These are phyloP conservation scores for Penicillium lagena DNA, from an alignment of 495 filamentous ascomycete species.

Conservation along the genomic window DNA sequence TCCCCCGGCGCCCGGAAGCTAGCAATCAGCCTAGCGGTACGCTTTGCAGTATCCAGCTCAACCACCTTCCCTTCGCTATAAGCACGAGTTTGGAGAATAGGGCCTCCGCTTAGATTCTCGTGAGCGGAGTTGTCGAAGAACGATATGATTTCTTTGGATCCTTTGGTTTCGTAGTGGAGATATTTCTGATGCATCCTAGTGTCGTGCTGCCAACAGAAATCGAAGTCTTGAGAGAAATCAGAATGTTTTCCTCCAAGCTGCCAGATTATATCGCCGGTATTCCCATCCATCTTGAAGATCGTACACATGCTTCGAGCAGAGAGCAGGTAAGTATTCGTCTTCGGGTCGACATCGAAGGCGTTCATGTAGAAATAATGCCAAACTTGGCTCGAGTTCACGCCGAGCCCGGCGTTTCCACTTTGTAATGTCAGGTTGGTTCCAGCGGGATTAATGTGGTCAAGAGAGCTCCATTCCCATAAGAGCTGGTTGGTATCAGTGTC, in stretches of 20 bases:
- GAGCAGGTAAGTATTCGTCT: conserved; percentile 42
- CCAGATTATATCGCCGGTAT: conserved; percentile 46
- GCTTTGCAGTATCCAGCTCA: conserved; percentile 30
- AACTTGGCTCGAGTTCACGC: conserved; percentile 18
- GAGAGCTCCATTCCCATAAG: conserved; percentile 24
- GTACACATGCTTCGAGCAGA: conserved; percentile 44
- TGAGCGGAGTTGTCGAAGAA: conserved; percentile 39
- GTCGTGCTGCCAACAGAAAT: conserved; percentile 48
- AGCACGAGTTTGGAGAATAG: conserved; percentile 10
- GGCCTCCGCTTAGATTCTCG: conserved; percentile 18
- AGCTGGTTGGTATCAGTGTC: conserved; percentile 16
- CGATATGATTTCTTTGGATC: conserved; percentile 32
- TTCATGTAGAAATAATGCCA: conserved; percentile 30
- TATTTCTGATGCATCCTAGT: conserved; percentile 30
- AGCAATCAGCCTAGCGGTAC: conserved; percentile 24
- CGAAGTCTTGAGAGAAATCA: conserved; percentile 20
- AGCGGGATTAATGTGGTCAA: conserved; percentile 23
- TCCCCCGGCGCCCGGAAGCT: conserved; percentile 27
- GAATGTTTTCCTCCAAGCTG: conserved; percentile 35
- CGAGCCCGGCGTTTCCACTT: conserved; percentile 39
- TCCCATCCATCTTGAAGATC: conserved; percentile 46
- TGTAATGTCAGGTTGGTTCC: conserved; percentile 36
- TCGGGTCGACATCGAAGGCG: conserved; percentile 12
- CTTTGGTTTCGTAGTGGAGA: conserved; percentile 29
- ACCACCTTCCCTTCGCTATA: conserved; percentile 43